phyloP scores from a whole-genome alignment of 805 yeast species.

The Isabelozyma pseudorhagii region DNA sequence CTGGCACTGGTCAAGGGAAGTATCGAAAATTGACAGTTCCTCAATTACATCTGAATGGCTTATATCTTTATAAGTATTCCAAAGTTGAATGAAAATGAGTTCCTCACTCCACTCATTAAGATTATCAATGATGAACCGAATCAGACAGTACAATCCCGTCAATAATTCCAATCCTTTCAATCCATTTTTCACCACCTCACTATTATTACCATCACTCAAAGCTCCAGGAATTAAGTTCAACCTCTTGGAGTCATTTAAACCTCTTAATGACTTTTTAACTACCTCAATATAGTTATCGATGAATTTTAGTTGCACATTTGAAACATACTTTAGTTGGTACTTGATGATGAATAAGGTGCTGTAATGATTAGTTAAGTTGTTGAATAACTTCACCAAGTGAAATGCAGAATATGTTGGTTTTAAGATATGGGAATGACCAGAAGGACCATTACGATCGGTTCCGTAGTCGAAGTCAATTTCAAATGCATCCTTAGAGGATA shows the following conservation, averaged over 20 bases:
- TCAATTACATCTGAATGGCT: conserved; percentile 8
- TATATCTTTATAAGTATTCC: conserved; percentile 28
- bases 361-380: conserved; percentile 55
- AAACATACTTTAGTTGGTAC: conserved; percentile 53
- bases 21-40: conserved; percentile 29
- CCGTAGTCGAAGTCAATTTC: conserved; percentile 54
- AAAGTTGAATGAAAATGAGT: conserved; percentile 37
- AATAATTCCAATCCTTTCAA: conserved; percentile 25
- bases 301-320: conserved; percentile 55
- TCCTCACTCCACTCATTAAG: conserved; percentile 39
- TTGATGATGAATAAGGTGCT: conserved; percentile 46
- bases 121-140: conserved; percentile 22
- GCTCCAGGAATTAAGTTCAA: conserved; percentile 35
- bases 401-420: conserved; percentile 63
- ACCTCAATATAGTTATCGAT: conserved; percentile 49
- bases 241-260: conserved; percentile 38
- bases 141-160: conserved; percentile 33
- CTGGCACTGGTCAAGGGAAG: conserved; percentile 19
- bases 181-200: conserved; percentile 11
- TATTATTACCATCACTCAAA: conserved; percentile 17
- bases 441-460: conserved; percentile 21
- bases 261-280: conserved; percentile 38
- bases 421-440: conserved; percentile 14
- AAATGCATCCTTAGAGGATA: conserved; percentile 48
- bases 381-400: conserved; percentile 53